These are phyloP conservation scores for Mycotypha africana DNA, from an alignment of 371 early-diverging fungal species.

Conservation along the genomic window DNA sequence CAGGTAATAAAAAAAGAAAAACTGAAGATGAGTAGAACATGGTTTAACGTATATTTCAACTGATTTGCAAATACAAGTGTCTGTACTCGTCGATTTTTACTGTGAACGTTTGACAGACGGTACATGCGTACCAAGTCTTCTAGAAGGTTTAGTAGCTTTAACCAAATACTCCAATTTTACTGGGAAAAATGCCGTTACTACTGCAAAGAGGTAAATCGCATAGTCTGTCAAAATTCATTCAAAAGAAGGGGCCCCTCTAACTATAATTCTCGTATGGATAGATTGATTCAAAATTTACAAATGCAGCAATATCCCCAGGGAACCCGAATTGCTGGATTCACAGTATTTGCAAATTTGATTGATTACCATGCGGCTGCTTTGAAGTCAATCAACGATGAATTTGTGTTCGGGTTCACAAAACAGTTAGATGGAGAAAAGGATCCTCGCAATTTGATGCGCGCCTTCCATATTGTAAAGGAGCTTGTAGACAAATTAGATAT, in stretches of 20 bases:
- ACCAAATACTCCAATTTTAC: conserved; percentile 54
- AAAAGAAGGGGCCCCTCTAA: too few species aligned
- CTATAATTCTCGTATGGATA: too few species aligned
- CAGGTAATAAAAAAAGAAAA: conserved; percentile 23
- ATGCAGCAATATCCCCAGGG: conserved; percentile 61
- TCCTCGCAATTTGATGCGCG: conserved; percentile 87
- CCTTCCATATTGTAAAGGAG: conserved; percentile 67
- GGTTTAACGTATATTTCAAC: neutral
- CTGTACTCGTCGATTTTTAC: conserved; percentile 72
- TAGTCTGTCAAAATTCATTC: too few species aligned
- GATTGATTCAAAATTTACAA: conserved; percentile 52
- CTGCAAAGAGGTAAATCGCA: conserved; percentile 50
- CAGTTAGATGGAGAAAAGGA: conserved; percentile 97
- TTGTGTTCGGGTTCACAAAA: conserved; percentile 82
- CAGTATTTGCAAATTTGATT: conserved; percentile 39
- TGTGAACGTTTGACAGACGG: conserved; percentile 71
- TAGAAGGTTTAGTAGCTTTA: conserved; percentile 64
- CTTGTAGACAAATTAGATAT: conserved; percentile 74
- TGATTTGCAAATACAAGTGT: conserved; percentile 29
- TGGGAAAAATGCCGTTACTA: conserved; percentile 50
- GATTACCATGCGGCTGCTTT: conserved; percentile 31
- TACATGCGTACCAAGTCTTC: conserved; percentile 62
- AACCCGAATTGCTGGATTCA: conserved; percentile 41
- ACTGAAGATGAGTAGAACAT: neutral
- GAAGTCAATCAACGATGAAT: conserved; percentile 50